Evolutionary conservation across 2,329 filamentous ascomycete genomes (phyloP).

Genomic region (Emmonsia crescens): DNA sequence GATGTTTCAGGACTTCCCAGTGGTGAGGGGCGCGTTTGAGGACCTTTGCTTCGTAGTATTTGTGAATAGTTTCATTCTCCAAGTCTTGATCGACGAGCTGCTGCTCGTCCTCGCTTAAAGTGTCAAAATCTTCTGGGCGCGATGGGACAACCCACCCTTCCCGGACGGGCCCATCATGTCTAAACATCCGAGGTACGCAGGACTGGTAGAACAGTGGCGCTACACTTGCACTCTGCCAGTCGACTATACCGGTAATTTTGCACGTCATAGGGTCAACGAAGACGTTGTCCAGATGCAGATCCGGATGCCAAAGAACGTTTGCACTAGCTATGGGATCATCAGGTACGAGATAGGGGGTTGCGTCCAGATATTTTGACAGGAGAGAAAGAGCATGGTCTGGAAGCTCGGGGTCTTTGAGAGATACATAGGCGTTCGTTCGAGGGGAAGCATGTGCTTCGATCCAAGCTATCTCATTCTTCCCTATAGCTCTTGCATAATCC

Average conservation of each 20-base stretch:
- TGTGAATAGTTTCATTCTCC: conserved; percentile 25
- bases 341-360: no score
- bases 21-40: conserved; percentile 20
- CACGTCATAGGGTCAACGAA: conserved; percentile 19
- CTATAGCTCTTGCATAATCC: conserved; percentile 19
- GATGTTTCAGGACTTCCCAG: conserved; percentile 19
- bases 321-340: background rate
- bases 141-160: conserved; percentile 23
- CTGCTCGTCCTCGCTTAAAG: conserved; percentile 17
- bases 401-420: conserved; percentile 13
- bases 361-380: conserved; percentile 18
- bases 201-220: conserved; percentile 19
- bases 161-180: conserved; percentile 19
- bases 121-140: conserved; percentile 21
- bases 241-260: conserved; percentile 19
- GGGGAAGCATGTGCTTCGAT: conserved; percentile 16
- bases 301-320: conserved; percentile 21
- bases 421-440: conserved; percentile 20
- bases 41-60: conserved; percentile 26
- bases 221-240: conserved; percentile 15
- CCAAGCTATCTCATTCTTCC: conserved; percentile 19
- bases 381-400: conserved; percentile 18
- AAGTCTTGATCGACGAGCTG: conserved; percentile 20
- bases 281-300: conserved; percentile 21
- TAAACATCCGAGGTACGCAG: conserved; percentile 20